Evolutionary conservation across 768 basidiomycete genomes (phyloP).

Genomic region (Termitomyces sp.): DNA sequence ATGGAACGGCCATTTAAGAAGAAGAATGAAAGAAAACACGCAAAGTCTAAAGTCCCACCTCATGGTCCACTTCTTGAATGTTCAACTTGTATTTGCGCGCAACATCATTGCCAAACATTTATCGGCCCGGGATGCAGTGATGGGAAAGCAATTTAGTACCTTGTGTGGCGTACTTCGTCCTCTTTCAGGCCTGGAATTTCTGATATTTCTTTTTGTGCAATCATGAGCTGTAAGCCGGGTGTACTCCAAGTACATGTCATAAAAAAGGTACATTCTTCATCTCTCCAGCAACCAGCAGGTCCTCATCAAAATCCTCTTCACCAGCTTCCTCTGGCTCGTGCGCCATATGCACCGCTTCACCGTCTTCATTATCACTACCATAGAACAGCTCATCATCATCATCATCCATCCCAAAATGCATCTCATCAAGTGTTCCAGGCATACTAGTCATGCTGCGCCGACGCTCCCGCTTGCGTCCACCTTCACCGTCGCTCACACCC

Average conservation of each 20-base stretch:
- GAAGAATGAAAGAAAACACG: neutral
- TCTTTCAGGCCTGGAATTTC: neutral
- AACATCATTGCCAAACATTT: neutral
- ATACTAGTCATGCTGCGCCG: constrained; percentile 75
- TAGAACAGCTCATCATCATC: constrained; percentile 32
- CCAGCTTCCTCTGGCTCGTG: constrained; percentile 54
- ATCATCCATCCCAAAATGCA: constrained; percentile 49
- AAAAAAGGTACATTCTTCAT: constrained; percentile 75
- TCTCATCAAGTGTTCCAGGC: constrained; percentile 75
- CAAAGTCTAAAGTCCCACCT: neutral
- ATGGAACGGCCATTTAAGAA: neutral
- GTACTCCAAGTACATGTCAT: constrained; percentile 15
- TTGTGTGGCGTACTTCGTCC: too few species aligned
- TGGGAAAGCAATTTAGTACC: too few species aligned
- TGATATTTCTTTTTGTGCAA: neutral
- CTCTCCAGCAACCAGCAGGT: constrained; percentile 73
- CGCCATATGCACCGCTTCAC: constrained; percentile 29
- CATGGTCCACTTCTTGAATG: neutral
- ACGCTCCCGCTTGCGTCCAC: constrained; percentile 34
- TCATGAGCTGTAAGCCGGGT: neutral
- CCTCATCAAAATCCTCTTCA: constrained; percentile 75
- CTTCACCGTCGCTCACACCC: constrained; percentile 31
- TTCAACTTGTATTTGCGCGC: neutral
- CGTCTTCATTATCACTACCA: constrained; percentile 26
- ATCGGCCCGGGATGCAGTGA: neutral